A percentile compares a stretch with the other conserved stretches of the same genome.
Conservation (phyloP, 257 asterid species). For the Phtheirospermum japonicum region DNA sequence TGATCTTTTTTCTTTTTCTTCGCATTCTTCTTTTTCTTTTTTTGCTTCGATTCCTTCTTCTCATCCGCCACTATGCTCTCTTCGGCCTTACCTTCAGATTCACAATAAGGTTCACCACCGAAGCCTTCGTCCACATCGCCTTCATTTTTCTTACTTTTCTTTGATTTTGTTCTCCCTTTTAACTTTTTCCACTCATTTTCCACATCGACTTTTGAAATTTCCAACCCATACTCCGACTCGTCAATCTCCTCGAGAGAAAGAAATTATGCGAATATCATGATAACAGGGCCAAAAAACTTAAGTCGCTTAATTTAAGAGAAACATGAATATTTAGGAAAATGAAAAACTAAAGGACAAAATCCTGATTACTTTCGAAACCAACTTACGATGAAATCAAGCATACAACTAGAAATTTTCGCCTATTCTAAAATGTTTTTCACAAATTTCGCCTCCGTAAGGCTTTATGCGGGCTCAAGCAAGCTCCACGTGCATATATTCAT, state of each 20-base stretch:
- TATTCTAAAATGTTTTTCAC: too few relatives aligned
- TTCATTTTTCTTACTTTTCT: slow-evolving; percentile 33
- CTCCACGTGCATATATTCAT: too few relatives aligned
- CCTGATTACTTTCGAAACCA: not conserved
- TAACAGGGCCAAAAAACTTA: not conserved
- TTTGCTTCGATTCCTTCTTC: too few relatives aligned
- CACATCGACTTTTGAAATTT: slow-evolving; percentile 39
- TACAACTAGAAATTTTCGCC: too few relatives aligned
- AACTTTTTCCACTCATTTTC: slow-evolving; percentile 31
- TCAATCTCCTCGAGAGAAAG: slow-evolving; percentile 88
- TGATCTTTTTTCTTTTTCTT: too few relatives aligned
- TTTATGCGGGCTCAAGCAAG: too few relatives aligned
- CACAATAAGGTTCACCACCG: slow-evolving; percentile 31
- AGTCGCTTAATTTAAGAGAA: not conserved
- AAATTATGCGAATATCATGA: slow-evolving; percentile 57
- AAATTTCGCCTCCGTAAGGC: too few relatives aligned
- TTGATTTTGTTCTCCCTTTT: too few relatives aligned
- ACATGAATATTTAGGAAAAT: not conserved
- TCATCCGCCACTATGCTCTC: slow-evolving; percentile 32
- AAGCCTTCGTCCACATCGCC: slow-evolving; percentile 31
- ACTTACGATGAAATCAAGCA: too few relatives aligned
- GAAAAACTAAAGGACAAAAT: not conserved
- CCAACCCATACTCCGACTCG: slow-evolving; percentile 65
- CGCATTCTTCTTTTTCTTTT: too few relatives aligned
- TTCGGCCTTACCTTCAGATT: slow-evolving; percentile 31